These are phyloP conservation scores for Sutorius australiensis DNA, from an alignment of 768 basidiomycete genomes.

Conservation along the genomic window DNA sequence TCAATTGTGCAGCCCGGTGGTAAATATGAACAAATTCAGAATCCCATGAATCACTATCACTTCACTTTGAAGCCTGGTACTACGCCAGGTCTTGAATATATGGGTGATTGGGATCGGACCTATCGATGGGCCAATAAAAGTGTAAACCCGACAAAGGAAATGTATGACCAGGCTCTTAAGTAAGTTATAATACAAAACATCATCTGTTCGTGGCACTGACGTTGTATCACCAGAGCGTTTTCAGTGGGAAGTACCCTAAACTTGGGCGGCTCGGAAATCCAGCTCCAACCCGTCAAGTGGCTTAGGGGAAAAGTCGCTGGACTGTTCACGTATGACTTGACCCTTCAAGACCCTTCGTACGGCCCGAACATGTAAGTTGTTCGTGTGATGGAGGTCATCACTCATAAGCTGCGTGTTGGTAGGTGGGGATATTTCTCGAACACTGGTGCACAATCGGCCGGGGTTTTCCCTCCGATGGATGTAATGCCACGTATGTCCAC, in stretches of 20 bases:
- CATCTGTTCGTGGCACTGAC: background rate
- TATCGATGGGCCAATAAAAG: conserved; percentile 11
- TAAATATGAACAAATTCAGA: background rate
- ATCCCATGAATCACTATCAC: conserved; percentile 16
- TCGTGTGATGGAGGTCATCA: background rate
- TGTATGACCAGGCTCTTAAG: conserved; percentile 11
- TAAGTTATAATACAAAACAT: background rate
- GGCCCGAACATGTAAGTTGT: conserved; percentile 15
- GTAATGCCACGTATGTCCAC: conserved; percentile 2
- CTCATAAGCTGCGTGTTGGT: background rate
- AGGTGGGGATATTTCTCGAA: conserved; percentile 21
- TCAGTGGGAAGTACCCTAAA: background rate
- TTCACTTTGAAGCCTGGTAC: conserved; percentile 1
- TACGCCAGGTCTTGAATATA: background rate
- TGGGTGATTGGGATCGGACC: conserved; percentile 10
- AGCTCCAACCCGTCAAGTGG: conserved; percentile 6
- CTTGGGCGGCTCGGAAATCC: background rate
- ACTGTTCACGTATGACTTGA: conserved; percentile 17
- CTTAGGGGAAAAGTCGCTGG: conserved; percentile 14
- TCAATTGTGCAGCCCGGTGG: background rate
- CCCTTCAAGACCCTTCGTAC: conserved; percentile 5
- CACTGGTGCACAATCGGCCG: background rate
- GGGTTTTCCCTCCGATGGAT: conserved; percentile 1
- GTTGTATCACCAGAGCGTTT: conserved; percentile 3
- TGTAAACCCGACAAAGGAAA: conserved; percentile 3